Evolutionary conservation across 2,329 filamentous ascomycete genomes (phyloP), one percentile per base, ranked within the genome.

Genomic region (Bipolaris zeicola): DNA sequence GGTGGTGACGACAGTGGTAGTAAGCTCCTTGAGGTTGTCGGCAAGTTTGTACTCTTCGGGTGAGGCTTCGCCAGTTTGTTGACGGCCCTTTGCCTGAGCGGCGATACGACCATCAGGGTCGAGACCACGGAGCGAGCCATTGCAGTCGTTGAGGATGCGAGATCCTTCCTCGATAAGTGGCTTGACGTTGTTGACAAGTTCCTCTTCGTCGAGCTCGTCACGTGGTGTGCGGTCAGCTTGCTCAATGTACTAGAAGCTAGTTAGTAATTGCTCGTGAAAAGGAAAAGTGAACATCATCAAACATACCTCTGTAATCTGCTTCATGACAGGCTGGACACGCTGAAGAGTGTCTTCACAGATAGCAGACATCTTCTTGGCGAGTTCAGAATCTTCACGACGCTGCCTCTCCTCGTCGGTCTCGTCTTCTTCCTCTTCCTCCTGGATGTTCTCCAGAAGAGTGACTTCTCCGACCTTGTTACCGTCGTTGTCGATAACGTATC

Each of bases 31-130:
- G 65, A 96, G 85, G 8, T 88, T 80, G 55, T 96, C 92, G 4
- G 93, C 92, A 14, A 96, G 86, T 58, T 87, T 87, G 69, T 92
- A 89, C 77, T 97, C 92, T 72, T 96, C 91, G 0, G 91, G 89
- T 0, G 88, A 88, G 2, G 90, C 91, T 71, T 95, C 90, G 60
- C 85, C 87, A 3, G 87, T 85, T 34, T 87, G 86, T 24, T 89
- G 82, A 77, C 90, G 91, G 66, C 90, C 87, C 83, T 96, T 96
- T 44, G 93, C 92, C 58, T 93, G 89, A 34, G 89, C 86, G 44
- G 91, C 86, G 74, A 96, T 96, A 62, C 87, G 87, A 33, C 93
- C 92, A 71, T 96, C 92, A 0, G 93, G 92, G 69, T 97, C 93
- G 49, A 96, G 86, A 6, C 90, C 92, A 33, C 92, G 91, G 67